These are phyloP conservation scores for Mycena olivaceomarginata DNA, from an alignment of 768 basidiomycete genomes.

Conservation along the genomic window DNA sequence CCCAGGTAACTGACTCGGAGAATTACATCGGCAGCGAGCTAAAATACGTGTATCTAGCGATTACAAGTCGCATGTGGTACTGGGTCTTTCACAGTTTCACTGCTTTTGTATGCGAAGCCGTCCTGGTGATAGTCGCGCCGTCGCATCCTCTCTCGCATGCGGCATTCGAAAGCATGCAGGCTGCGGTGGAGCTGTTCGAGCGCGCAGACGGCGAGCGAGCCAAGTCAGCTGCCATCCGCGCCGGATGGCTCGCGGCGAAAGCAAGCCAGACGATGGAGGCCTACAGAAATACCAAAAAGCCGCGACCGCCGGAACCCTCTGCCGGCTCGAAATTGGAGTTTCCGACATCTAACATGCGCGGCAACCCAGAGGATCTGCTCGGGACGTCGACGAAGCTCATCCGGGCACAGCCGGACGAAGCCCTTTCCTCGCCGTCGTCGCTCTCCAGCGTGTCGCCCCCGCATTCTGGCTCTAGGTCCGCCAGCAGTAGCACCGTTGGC, in stretches of 20 bases:
- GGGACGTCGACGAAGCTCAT: constrained; percentile 49
- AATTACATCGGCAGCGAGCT: not conserved
- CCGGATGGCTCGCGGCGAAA: constrained; percentile 36
- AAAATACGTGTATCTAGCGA: constrained; percentile 19
- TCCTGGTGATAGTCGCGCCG: constrained; percentile 48
- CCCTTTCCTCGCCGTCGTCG: constrained; percentile 10
- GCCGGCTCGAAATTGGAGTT: constrained; percentile 25
- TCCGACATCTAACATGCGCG: constrained; percentile 44
- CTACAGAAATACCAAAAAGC: constrained; percentile 20
- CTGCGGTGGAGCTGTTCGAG: constrained; percentile 46
- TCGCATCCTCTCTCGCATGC: constrained; percentile 46
- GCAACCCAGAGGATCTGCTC: constrained; percentile 45
- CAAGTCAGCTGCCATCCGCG: constrained; percentile 40
- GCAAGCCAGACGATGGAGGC: constrained; percentile 43
- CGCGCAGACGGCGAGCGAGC: constrained; percentile 45
- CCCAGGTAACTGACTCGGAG: constrained; percentile 38
- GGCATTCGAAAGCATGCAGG: constrained; percentile 47
- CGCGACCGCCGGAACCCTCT: not conserved
- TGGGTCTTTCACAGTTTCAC: constrained; percentile 49
- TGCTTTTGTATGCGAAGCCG: constrained; percentile 48
- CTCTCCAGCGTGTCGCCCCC: not conserved
- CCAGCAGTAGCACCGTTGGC: not conserved
- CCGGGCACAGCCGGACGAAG: constrained; percentile 33
- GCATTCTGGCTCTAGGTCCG: not conserved
- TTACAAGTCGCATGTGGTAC: constrained; percentile 49